Evolutionary conservation across 2,329 filamentous ascomycete species (phyloP), one percentile per base, ranked within the genome.

Genomic region (Claviceps paspali): DNA sequence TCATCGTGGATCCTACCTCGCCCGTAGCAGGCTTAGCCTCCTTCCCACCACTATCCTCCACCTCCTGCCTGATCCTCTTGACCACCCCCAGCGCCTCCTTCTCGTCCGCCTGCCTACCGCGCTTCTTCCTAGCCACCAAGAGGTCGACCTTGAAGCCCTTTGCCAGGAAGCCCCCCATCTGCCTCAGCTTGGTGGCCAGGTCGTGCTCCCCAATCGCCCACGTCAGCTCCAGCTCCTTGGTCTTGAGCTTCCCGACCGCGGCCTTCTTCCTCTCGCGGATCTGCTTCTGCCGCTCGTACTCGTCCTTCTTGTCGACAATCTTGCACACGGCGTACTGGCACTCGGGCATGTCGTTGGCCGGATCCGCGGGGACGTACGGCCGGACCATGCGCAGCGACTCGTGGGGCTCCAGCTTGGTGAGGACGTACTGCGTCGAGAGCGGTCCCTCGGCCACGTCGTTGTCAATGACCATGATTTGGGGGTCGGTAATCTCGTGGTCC

Each of bases 211-310:
- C 77, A 50, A 93, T 92, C 24, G 79, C 77, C 87, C 87, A 96
- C 56, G 85, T 88, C 48, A 96, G 49, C 60, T 95, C 87, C n/a
- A 95, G 57, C 52, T 79, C 79, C 62, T 95, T 95, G 12, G 57
- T 52, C 45, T 64, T 66, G 26, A 61, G 42, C 45, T 56, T 54
- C 43, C 60, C 51, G 47, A 48, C 47, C 41, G 62, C 62, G 45
- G 52, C 63, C 47, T 59, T 56, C 43, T 62, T 61, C 45, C 59
- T 62, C 42, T 64, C 57, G 43, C 65, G 64, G 29, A 55, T 46
- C 35, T 56, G 53, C 45, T 64, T 56, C 41, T 60, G 56, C 37
- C 53, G 55, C 57, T 46, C 64, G 49, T 51, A 63, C 38, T 69
- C 59, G 1, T 63, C 68, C 32, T 57, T 55, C 47, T 76, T 77